Evolutionary conservation across 805 yeast species (phyloP).

Genomic region (Schwanniomyces occidentalis): DNA sequence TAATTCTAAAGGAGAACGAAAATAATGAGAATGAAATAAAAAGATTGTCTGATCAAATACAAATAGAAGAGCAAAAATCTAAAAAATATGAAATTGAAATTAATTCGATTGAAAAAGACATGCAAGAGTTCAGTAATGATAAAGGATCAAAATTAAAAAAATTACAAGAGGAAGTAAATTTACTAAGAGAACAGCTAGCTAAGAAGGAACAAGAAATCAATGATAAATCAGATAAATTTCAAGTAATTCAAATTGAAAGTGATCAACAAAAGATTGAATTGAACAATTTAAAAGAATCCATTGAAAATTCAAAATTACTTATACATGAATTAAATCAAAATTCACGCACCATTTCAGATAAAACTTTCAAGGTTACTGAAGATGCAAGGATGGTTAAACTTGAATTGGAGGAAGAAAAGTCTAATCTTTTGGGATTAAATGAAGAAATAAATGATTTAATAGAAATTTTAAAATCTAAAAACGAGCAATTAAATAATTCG

Average conservation of each 20-base stretch:
- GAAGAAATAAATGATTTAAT: constrained; percentile 72
- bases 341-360: constrained; percentile 16
- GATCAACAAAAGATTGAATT: constrained; percentile 69
- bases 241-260: constrained; percentile 63
- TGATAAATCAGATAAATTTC: constrained; percentile 52
- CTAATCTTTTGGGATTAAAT: constrained; percentile 63
- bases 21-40: constrained; percentile 47
- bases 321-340: constrained; percentile 28
- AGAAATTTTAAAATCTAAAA: constrained; percentile 42
- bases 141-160: constrained; percentile 79
- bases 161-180: constrained; percentile 52
- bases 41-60: constrained; percentile 38
- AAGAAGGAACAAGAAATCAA: constrained; percentile 44
- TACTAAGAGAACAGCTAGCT: constrained; percentile 32
- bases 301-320: constrained; percentile 32
- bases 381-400: constrained; percentile 20
- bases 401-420: constrained; percentile 54
- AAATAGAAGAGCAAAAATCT: constrained; percentile 31
- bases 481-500: constrained; percentile 44
- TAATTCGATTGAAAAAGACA: constrained; percentile 63
- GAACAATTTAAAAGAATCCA: constrained; percentile 41
- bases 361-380: constrained; percentile 23
- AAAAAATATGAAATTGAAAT: constrained; percentile 45
- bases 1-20: constrained; percentile 52
- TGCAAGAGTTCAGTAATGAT: constrained; percentile 75